Evolutionary conservation across 1,284 basidiomycete genomes (phyloP).

Genomic region (Melampsora larici-populina): DNA sequence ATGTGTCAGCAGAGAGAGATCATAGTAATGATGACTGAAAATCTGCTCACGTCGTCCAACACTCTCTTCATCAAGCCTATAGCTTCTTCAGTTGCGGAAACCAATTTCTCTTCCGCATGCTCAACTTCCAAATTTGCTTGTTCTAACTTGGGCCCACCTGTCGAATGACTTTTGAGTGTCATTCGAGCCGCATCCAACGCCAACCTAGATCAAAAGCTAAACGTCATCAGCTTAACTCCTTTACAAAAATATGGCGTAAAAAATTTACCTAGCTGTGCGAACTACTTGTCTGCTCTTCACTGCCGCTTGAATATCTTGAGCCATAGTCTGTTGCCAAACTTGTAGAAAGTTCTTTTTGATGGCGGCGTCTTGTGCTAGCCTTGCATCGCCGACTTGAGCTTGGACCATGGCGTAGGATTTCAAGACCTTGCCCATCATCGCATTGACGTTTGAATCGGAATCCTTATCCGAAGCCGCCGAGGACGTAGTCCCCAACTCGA

Average conservation of each 20-base stretch:
- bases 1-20: background rate
- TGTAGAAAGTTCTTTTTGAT: slow-evolving; percentile 73
- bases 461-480: slow-evolving; percentile 24
- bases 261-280: slow-evolving; percentile 63
- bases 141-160: slow-evolving; percentile 46
- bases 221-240: background rate
- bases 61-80: slow-evolving; percentile 54
- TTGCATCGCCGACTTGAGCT: slow-evolving; percentile 81
- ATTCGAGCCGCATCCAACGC: slow-evolving; percentile 72
- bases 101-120: slow-evolving; percentile 53
- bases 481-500: slow-evolving; percentile 57
- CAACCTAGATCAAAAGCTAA: slow-evolving; percentile 51
- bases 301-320: slow-evolving; percentile 74
- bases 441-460: slow-evolving; percentile 59
- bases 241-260: background rate
- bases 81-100: slow-evolving; percentile 54
- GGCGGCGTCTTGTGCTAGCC: slow-evolving; percentile 74
- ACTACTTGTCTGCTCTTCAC: slow-evolving; percentile 89
- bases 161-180: slow-evolving; percentile 55
- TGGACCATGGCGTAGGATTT: slow-evolving; percentile 74
- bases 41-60: slow-evolving; percentile 49
- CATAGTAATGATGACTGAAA: background rate
- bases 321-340: slow-evolving; percentile 86
- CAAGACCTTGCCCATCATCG: slow-evolving; percentile 72
- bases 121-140: slow-evolving; percentile 49